These are phyloP conservation scores for Penicillium polonicum DNA, from an alignment of 2,329 filamentous ascomycete species.

Conservation along the genomic window DNA sequence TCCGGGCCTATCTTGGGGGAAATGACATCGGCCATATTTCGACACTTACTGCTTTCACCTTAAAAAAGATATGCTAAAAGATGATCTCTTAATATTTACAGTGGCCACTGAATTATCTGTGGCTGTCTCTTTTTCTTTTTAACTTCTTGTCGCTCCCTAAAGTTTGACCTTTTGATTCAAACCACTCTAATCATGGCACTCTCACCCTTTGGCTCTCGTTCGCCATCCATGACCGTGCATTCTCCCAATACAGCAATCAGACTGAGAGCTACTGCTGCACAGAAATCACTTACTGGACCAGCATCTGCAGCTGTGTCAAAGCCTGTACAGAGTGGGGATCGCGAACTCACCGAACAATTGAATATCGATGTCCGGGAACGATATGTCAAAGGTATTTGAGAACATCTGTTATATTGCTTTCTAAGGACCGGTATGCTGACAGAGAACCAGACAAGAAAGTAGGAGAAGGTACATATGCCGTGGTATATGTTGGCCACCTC, in stretches of 20 bases:
- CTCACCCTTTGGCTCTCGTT: conserved; percentile 44
- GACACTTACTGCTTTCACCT: not conserved
- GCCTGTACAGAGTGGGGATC: conserved; percentile 28
- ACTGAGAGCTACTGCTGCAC: conserved; percentile 36
- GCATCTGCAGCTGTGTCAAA: conserved; percentile 13
- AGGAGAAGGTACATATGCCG: conserved; percentile 94
- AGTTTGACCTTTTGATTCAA: conserved; percentile 1
- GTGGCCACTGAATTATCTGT: not conserved
- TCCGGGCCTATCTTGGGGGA: conserved; percentile 18
- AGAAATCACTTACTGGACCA: conserved; percentile 25
- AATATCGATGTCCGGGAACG: conserved; percentile 80
- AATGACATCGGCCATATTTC: not conserved
- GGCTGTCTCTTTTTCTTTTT: not conserved
- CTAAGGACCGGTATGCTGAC: not conserved
- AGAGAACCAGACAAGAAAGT: conserved; percentile 70
- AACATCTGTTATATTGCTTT: not conserved
- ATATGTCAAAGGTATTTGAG: conserved; percentile 73
- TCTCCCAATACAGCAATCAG: conserved; percentile 35
- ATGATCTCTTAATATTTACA: conserved; percentile 5
- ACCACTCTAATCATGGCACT: conserved; percentile 36
- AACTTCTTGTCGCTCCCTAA: not conserved
- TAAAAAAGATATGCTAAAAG: not conserved
- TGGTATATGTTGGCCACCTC: conserved; percentile 87
- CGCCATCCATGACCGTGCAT: conserved; percentile 36
- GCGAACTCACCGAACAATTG: conserved; percentile 66